Conservation (phyloP, 2,329 filamentous ascomycete genomes). For the Penicillium hordei region DNA sequence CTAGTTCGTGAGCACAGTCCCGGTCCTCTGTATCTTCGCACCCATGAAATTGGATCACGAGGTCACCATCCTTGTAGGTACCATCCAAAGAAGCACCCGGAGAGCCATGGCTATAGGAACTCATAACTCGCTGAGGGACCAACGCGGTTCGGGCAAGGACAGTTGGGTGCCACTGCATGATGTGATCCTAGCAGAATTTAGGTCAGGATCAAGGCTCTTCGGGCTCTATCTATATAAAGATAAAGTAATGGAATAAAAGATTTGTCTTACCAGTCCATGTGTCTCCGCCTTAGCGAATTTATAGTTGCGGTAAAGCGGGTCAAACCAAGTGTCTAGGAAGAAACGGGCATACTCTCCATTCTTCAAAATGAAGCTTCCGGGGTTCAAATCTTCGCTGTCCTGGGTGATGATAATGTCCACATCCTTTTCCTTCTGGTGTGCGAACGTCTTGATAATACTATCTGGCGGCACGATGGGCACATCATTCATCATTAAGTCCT, state of each 20-base stretch:
- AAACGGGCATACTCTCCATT: constrained; percentile 90
- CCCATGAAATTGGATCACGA: constrained; percentile 74
- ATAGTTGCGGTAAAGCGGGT: constrained; percentile 88
- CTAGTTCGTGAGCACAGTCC: constrained; percentile 72
- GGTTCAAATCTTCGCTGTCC: constrained; percentile 74
- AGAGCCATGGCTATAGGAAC: constrained; percentile 66
- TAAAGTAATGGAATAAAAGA: neutral
- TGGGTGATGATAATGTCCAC: constrained; percentile 83
- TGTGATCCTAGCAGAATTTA: constrained; percentile 64
- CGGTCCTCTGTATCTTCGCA: constrained; percentile 58
- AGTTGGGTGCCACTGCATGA: constrained; percentile 95
- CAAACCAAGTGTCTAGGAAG: constrained; percentile 93
- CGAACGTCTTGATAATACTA: constrained; percentile 94
- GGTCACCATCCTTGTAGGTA: constrained; percentile 77
- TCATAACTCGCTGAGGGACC: constrained; percentile 81
- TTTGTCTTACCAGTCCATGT: constrained; percentile 73
- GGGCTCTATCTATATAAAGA: neutral
- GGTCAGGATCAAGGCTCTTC: constrained; percentile 27
- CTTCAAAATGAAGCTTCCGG: constrained; percentile 74
- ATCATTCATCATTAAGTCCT: constrained; percentile 79
- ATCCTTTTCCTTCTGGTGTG: constrained; percentile 72
- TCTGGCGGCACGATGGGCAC: constrained; percentile 87
- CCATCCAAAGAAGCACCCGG: constrained; percentile 49
- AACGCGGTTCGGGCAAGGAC: constrained; percentile 86
- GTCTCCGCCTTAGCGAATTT: constrained; percentile 94